Conservation (phyloP, 495 filamentous ascomycete species). For the Penicillium flavigenum region DNA sequence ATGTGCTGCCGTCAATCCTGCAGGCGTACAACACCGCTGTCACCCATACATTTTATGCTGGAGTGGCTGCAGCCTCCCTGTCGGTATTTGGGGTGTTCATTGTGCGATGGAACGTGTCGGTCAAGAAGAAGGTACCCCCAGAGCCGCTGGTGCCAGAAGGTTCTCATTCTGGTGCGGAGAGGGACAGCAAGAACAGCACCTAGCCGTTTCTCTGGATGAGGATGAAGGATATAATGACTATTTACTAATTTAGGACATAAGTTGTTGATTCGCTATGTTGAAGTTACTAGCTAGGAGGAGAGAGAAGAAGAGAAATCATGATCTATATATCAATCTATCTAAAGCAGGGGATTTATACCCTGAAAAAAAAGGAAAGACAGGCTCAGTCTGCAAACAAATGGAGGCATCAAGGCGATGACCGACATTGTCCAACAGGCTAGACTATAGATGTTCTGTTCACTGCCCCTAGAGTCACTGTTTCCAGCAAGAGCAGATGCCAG, state of each 20-base stretch:
- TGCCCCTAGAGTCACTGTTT: background rate
- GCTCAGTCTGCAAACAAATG: no score
- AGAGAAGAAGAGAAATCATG: no score
- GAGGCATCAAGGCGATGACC: no score
- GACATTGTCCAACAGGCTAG: background rate
- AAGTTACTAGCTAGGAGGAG: no score
- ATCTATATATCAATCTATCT: no score
- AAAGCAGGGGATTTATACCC: no score
- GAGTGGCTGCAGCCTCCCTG: slow-evolving; percentile 3
- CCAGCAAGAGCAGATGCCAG: background rate
- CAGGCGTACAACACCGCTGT: slow-evolving; percentile 1
- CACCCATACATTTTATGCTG: slow-evolving; percentile 1
- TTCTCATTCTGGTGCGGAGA: slow-evolving; percentile 3
- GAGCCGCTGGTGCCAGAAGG: slow-evolving; percentile 1
- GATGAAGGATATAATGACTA: background rate
- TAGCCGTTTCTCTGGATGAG: background rate
- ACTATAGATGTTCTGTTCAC: slow-evolving; percentile 2
- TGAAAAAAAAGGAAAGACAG: no score
- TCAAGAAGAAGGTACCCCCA: slow-evolving; percentile 1
- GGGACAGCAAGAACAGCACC: background rate
- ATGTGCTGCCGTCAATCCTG: slow-evolving; percentile 3
- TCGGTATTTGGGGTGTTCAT: slow-evolving; percentile 1
- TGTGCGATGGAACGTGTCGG: slow-evolving; percentile 1
- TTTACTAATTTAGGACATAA: slow-evolving; percentile 3
- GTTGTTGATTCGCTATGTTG: background rate